Percentiles rank a stretch among this genome's conserved stretches.
Conservation (phyloP, 75 land plant species). For the Adiantum capillusveneris region DNA sequence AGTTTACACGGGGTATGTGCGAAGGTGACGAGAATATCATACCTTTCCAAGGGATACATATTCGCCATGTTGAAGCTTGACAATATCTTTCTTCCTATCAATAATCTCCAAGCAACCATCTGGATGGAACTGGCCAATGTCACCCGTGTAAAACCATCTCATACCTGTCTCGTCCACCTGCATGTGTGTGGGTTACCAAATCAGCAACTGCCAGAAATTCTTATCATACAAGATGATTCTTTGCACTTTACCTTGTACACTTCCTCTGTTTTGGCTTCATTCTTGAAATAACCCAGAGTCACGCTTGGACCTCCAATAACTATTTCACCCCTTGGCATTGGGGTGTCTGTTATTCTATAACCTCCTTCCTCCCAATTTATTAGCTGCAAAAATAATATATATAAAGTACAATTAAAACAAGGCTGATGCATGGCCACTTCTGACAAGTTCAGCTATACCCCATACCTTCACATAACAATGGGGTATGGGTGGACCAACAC, state of each 20-base stretch:
- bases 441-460: too few relatives aligned
- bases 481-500: slow-evolving; percentile 94
- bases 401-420: too few relatives aligned
- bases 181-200: too few relatives aligned
- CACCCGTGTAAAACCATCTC: slow-evolving; percentile 97
- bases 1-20: too few relatives aligned
- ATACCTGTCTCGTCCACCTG: slow-evolving; percentile 77
- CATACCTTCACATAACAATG: slow-evolving; percentile 72
- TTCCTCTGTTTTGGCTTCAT: slow-evolving; percentile 71
- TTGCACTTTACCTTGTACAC: slow-evolving; percentile 52
- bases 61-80: slow-evolving; percentile 96
- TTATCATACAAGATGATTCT: neutral
- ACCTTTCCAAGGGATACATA: slow-evolving; percentile 97
- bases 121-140: slow-evolving; percentile 86
- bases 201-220: too few relatives aligned
- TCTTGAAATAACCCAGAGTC: slow-evolving; percentile 79
- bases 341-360: slow-evolving; percentile 53
- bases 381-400: slow-evolving; percentile 31
- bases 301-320: slow-evolving; percentile 81
- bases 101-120: slow-evolving; percentile 94
- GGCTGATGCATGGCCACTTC: too few relatives aligned
- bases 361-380: slow-evolving; percentile 82
- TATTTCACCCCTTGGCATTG: slow-evolving; percentile 90
- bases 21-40: neutral
- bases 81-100: slow-evolving; percentile 90